Evolutionary conservation across 169 alveolate species (phyloP).

Genomic region (Plasmodium chabaudi): DNA sequence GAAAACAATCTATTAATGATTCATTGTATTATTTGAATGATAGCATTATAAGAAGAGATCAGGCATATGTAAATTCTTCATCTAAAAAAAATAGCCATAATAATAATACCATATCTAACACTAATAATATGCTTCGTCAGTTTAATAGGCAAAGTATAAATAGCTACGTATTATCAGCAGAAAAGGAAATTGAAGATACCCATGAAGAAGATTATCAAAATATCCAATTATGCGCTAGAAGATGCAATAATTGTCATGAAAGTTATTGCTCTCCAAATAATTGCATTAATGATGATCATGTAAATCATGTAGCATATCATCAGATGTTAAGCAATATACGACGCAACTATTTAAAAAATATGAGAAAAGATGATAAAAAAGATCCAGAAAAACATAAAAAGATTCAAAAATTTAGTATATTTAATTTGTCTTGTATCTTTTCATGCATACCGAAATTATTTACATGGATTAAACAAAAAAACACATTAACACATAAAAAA

Average conservation of each 20-base stretch:
- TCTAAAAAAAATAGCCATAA: neutral
- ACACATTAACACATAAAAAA: neutral
- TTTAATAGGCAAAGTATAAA: slow-evolving; percentile 12
- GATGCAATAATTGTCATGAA: slow-evolving; percentile 30
- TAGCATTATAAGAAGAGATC: slow-evolving; percentile 39
- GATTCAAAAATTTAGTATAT: neutral
- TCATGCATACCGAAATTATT: slow-evolving; percentile 19
- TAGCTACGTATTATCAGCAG: neutral
- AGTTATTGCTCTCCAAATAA: slow-evolving; percentile 51
- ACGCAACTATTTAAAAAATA: slow-evolving; percentile 45
- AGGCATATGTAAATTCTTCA: slow-evolving; percentile 4
- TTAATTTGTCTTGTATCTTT: neutral
- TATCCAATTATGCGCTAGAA: slow-evolving; percentile 25
- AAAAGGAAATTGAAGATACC: slow-evolving; percentile 11
- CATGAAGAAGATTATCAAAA: slow-evolving; percentile 55
- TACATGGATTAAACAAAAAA: neutral
- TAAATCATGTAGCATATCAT: slow-evolving; percentile 59
- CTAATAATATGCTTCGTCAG: neutral
- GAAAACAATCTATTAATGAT: slow-evolving; percentile 33
- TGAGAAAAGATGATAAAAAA: slow-evolving; percentile 30
- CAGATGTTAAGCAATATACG: slow-evolving; percentile 49
- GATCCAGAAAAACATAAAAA: slow-evolving; percentile 11
- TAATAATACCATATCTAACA: no score
- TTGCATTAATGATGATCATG: slow-evolving; percentile 51
- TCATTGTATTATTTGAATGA: slow-evolving; percentile 66